Conservation (phyloP, 2,329 filamentous ascomycete genomes). For the Periconia sp. region DNA sequence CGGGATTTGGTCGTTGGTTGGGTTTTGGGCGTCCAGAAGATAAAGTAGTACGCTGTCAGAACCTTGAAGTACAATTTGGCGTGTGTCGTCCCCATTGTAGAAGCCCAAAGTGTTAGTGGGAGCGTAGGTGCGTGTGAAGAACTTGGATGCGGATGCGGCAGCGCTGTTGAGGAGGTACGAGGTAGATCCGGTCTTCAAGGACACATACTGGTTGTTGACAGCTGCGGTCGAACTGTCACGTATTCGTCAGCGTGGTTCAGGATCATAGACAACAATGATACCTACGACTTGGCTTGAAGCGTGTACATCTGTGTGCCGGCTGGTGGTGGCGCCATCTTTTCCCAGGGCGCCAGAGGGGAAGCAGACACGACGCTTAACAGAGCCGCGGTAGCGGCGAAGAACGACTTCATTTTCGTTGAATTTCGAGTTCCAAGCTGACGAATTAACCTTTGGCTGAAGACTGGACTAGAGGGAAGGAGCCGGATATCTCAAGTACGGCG, state of each 20-base stretch:
- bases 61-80: constrained; percentile 34
- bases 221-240: constrained; percentile 19
- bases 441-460: too few relatives aligned
- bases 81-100: constrained; percentile 33
- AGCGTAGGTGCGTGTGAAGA: constrained; percentile 31
- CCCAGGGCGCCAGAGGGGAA: constrained; percentile 15
- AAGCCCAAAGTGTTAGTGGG: constrained; percentile 30
- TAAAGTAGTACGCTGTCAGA: constrained; percentile 28
- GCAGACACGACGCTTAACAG: constrained; percentile 28
- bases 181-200: constrained; percentile 23
- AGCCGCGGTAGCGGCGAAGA: constrained; percentile 21
- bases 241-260: background rate
- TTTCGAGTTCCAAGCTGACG: background rate
- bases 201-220: constrained; percentile 31
- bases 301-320: constrained; percentile 31
- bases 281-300: constrained; percentile 35
- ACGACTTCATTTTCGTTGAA: constrained; percentile 26
- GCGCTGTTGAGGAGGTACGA: constrained; percentile 23
- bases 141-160: constrained; percentile 25
- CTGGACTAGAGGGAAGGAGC: too few relatives aligned
- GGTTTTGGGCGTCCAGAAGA: constrained; percentile 30
- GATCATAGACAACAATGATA: background rate
- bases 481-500: too few relatives aligned
- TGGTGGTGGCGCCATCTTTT: constrained; percentile 23
- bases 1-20: constrained; percentile 25